Evolutionary conservation across 2,329 filamentous ascomycete genomes (phyloP).

Genomic region (Scedosporium apiospermum): DNA sequence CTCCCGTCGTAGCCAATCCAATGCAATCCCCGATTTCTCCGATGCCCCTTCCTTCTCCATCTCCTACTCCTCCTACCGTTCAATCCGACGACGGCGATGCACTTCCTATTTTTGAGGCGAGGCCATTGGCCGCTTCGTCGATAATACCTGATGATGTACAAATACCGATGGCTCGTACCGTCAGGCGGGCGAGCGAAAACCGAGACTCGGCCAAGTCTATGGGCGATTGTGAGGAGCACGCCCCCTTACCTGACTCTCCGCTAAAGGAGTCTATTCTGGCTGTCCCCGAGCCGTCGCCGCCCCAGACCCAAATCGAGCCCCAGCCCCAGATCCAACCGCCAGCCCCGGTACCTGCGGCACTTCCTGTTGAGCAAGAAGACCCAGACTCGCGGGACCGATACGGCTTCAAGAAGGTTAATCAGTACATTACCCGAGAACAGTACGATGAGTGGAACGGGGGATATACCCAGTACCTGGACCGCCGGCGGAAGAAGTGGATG

Average conservation of each 20-base stretch:
- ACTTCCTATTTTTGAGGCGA: slow-evolving; percentile 14
- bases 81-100: neutral
- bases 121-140: neutral
- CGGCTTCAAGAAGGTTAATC: slow-evolving; percentile 82
- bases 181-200: slow-evolving; percentile 21
- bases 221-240: slow-evolving; percentile 21
- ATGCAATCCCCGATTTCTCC: neutral
- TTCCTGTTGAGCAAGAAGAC: slow-evolving; percentile 30
- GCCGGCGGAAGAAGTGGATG: slow-evolving; percentile 75
- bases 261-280: slow-evolving; percentile 8
- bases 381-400: slow-evolving; percentile 63
- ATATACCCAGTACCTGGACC: slow-evolving; percentile 66
- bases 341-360: slow-evolving; percentile 8
- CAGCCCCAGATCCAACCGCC: slow-evolving; percentile 9
- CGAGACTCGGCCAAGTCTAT: slow-evolving; percentile 44
- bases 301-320: slow-evolving; percentile 1
- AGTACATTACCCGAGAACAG: slow-evolving; percentile 65
- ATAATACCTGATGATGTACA: neutral
- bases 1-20: slow-evolving; percentile 15
- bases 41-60: neutral
- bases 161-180: neutral
- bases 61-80: slow-evolving; percentile 13
- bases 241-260: slow-evolving; percentile 15
- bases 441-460: slow-evolving; percentile 73
- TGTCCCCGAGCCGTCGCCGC: slow-evolving; percentile 11